Evolutionary conservation across 2,329 filamentous ascomycete genomes (phyloP), one percentile per base, ranked within the genome.

Genomic region (Cercospora sp.): DNA sequence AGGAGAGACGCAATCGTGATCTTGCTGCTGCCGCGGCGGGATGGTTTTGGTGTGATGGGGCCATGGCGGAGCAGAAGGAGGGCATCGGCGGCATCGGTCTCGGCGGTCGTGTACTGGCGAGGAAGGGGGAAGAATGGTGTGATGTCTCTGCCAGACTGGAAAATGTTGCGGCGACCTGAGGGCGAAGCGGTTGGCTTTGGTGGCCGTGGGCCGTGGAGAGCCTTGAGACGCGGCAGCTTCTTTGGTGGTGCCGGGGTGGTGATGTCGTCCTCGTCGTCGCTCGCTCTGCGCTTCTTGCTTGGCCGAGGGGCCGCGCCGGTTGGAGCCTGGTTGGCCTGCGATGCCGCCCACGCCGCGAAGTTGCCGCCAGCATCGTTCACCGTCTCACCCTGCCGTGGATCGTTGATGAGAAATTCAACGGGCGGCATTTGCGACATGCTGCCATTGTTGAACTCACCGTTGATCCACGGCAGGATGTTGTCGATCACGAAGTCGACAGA

Each of bases 351-450:
- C 13, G 60, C 61, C 45, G 65, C 55, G 71, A 74, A 76, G 71
- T 77, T 77, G 31, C 42, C 63, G 26, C 28, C 28, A 1, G 74
- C 65, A 55, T 73, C 68, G 53, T 57, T 73, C 60, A 73, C 57
- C 3, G 53, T 65, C 65, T 77, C 76, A 62, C 65, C 71, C 5
- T 48, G 45, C 30, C 42, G 55, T 4, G 57, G 26, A n/a, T 71
- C 65, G 59, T 66, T 65, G 66, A 77, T 73, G 13, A 78, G 69
- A 63, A 77, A 77, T 70, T 78, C 76, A 55, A 76, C 68, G 12
- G 76, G 75, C n/a, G 74, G 72, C 72, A 78, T 72, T 18, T 63
- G 64, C 13, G 31, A 48, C 68, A 75, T 72, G 42, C 60, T 58
- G 40, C 68, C 69, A n/a, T 60, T 61, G 23, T 53, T 63, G 57